Evolutionary conservation across 352 stramenopile species (phyloP), one percentile per base, ranked within the genome.

Genomic region (Phytophthora cryptogea): DNA sequence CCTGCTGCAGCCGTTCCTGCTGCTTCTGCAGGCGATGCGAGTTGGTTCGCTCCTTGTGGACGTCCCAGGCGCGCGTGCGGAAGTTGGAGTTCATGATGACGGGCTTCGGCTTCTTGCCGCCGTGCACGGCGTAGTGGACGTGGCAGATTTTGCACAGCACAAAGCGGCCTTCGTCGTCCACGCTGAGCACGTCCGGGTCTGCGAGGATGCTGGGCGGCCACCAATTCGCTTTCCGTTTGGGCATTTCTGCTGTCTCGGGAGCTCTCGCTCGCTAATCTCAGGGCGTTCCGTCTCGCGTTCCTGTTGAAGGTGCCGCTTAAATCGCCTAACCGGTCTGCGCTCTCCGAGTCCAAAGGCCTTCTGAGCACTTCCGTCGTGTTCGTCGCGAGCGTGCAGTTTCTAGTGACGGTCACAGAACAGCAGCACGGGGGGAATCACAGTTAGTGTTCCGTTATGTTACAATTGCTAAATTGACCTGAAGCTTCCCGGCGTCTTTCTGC

Each of bases 81-180:
- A 92, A 92, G 45, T 85, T 83, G 20, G 83, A 89, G 69, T 92
- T 92, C 80, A 92, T 90, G 53, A 92, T 83, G 31, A 92, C 80
- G 6, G 83, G 83, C 44, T 89, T 89, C 43, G 83, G 83, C 48
- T 88, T 88, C 74, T 92, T 92, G 49, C 83, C 83, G 50, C 83
- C 83, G 50, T 92, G 80, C 36, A 92, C 78, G 8, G 83, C 80
- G 63, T 89, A 92, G 62, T 92, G 80, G 33, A 90, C 77, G 59
- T 92, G 83, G 57, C 83, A 92, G 57, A 92, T 86, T 58, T 89
- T 90, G 62, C 83, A 92, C 47, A 92, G 69, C 61, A 92, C 83
- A 48, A 86, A 90, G 27, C 78, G 76, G 26, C 83, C 83, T 59
- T 90, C 81, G 58, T 92, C 80, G 51, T 92, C 83, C 53, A 92